Percentiles rank a stretch among this genome's conserved stretches.
These are phyloP conservation scores for Jamesozyma jinghongensis DNA, from an alignment of 805 yeast species.

Conservation along the genomic window DNA sequence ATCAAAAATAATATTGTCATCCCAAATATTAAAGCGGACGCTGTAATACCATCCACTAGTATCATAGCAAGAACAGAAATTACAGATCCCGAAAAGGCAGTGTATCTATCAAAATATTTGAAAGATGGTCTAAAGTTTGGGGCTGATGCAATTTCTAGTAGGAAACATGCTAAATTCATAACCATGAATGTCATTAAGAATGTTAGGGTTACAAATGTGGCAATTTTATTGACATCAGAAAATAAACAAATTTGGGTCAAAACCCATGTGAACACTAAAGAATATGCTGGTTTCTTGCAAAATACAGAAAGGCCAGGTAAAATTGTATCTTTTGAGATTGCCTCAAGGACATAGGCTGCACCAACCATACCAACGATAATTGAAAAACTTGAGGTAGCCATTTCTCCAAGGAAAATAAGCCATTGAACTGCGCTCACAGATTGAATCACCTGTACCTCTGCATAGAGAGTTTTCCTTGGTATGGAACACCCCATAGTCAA, in stretches of 20 bases:
- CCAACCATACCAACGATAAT: slow-evolving; percentile 94
- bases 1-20: slow-evolving; percentile 58
- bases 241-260: slow-evolving; percentile 78
- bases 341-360: slow-evolving; percentile 84
- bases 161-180: slow-evolving; percentile 86
- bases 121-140: slow-evolving; percentile 98
- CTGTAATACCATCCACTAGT: slow-evolving; percentile 86
- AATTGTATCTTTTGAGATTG: slow-evolving; percentile 80
- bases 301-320: slow-evolving; percentile 70
- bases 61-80: slow-evolving; percentile 79
- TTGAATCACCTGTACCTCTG: slow-evolving; percentile 80
- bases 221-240: slow-evolving; percentile 88
- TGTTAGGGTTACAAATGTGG: slow-evolving; percentile 94
- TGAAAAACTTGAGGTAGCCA: slow-evolving; percentile 83
- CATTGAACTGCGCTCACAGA: slow-evolving; percentile 61
- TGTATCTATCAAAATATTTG: slow-evolving; percentile 69
- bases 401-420: slow-evolving; percentile 76
- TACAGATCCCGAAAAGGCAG: slow-evolving; percentile 71
- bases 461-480: slow-evolving; percentile 67
- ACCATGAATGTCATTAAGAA: slow-evolving; percentile 93
- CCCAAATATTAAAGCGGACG: slow-evolving; percentile 61
- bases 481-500: slow-evolving; percentile 69
- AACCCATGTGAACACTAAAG: slow-evolving; percentile 69
- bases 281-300: slow-evolving; percentile 54
- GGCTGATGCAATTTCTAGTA: slow-evolving; percentile 81